Base-by-base conservation (phyloP, 768 basidiomycete genomes). In the Boletus tomentosulus region DNA sequence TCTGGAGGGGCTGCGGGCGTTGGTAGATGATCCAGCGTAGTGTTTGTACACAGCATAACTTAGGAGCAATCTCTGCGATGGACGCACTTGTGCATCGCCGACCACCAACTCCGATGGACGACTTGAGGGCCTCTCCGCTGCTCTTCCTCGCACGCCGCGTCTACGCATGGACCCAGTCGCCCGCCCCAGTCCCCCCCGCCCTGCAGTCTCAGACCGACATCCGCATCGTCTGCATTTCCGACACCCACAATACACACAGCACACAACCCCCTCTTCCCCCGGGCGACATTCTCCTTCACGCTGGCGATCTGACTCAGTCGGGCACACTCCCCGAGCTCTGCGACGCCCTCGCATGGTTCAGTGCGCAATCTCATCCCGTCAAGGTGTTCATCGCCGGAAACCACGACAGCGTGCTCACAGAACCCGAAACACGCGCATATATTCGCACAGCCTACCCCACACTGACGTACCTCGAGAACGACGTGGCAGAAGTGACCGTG, bases 331-430 rank as follows among this genome's bases (percentile, higher is more conserved):
- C 56, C 27, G 71, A 76, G 49, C 61, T 75, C 15, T 49, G 58
- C 34, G 53, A 54, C 11, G 64, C 62, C 15, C 64, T 77, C 2
- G 46, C 56, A 8, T 73, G 71, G 73, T 59, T 70, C 8, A 59
- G 38, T 50, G 51, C 46, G 12, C 71, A 70, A 25, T 68, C 75
- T 25, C 73, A 79, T 49, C 66, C 59, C 0, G 51, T 73, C 62
- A 79, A 77, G 48, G 35, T 77, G 19, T 68, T 75, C 54, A 71
- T 78, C 33, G 77, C 71, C 8, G 78, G 77, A 2, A 77, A 78
- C 54, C 77, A 76, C 60, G 76, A 78, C 46, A n/a, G 30, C 2
- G 48, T 53, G 11, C 68, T 76, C 37, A 56, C 57, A 3, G 58
- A 57, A 15, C 47, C 57, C 6, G 57, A 64, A 19, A 59, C 41